A percentile compares a stretch with the other conserved stretches of the same genome.
These are phyloP conservation scores for Fragilariopsis cylindrus DNA, from an alignment of 108 stramenopile species.

Conservation along the genomic window DNA sequence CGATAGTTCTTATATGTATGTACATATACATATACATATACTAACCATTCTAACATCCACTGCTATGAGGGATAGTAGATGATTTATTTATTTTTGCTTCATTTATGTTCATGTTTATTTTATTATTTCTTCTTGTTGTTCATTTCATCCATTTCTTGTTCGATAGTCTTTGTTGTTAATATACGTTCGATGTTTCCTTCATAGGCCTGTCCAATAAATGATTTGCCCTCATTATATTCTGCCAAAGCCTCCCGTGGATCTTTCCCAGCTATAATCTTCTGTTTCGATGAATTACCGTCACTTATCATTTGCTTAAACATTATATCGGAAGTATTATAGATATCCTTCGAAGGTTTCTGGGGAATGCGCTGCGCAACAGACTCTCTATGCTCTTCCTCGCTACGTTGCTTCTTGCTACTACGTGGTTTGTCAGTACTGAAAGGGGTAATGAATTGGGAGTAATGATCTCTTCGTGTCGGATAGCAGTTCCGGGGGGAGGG, in stretches of 20 bases:
- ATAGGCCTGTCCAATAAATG: constrained; percentile 45
- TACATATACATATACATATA: too few relatives aligned
- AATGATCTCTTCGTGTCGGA: constrained; percentile 57
- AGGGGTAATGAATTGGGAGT: constrained; percentile 74
- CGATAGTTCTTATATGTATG: too few relatives aligned
- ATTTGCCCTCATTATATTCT: constrained; percentile 63
- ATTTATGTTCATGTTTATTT: neutral
- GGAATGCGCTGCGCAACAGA: constrained; percentile 59
- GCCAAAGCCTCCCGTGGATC: constrained; percentile 84
- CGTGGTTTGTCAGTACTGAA: constrained; percentile 51
- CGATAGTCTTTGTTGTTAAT: constrained; percentile 79
- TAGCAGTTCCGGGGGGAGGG: constrained; percentile 61
- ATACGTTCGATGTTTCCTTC: constrained; percentile 72
- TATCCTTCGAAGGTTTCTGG: constrained; percentile 72
- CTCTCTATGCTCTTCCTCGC: constrained; percentile 59
- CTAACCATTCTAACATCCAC: too few relatives aligned
- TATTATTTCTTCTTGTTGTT: constrained; percentile 21
- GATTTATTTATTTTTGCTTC: too few relatives aligned
- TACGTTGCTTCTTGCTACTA: constrained; percentile 45
- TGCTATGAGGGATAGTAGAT: too few relatives aligned
- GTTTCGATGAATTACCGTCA: constrained; percentile 49
- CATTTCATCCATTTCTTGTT: constrained; percentile 77
- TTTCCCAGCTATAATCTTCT: constrained; percentile 75
- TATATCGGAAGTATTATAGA: constrained; percentile 54
- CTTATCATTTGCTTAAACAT: constrained; percentile 69